phyloP scores from a whole-genome alignment of 257 asterid genomes.

The Petunia secreta region DNA sequence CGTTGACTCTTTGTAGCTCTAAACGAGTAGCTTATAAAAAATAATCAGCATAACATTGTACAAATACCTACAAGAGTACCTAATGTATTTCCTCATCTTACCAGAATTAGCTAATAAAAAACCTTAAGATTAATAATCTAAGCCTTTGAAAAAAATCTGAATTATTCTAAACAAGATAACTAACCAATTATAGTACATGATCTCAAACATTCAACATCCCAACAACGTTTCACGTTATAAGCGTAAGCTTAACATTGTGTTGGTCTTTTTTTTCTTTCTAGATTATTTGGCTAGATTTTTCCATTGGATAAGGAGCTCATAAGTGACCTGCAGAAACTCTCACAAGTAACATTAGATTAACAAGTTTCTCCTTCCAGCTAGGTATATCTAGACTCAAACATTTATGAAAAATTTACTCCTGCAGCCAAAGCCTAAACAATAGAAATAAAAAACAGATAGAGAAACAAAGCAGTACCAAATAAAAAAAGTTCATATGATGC shows the following conservation, averaged over 20 bases:
- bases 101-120: neutral
- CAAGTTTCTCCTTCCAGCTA: neutral
- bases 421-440: neutral
- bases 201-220: neutral
- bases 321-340: neutral
- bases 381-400: neutral
- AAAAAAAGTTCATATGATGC: neutral
- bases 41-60: neutral
- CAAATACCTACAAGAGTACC: neutral
- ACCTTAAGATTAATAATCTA: neutral
- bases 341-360: constrained; percentile 32
- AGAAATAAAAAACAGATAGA: neutral
- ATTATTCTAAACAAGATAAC: constrained; percentile 4
- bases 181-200: neutral
- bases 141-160: neutral
- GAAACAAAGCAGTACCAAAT: neutral
- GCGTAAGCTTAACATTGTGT: neutral
- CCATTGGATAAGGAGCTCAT: constrained; percentile 29
- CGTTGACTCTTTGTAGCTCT: neutral
- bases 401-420: neutral
- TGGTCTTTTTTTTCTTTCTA: constrained; percentile 34
- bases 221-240: neutral
- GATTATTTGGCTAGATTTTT: constrained; percentile 40
- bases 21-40: neutral
- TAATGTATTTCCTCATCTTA: neutral